Evolutionary conservation across 2,329 filamentous ascomycete species (phyloP), one percentile per base, ranked within the genome.

Genomic region (Nannizziopsis barbatae): DNA sequence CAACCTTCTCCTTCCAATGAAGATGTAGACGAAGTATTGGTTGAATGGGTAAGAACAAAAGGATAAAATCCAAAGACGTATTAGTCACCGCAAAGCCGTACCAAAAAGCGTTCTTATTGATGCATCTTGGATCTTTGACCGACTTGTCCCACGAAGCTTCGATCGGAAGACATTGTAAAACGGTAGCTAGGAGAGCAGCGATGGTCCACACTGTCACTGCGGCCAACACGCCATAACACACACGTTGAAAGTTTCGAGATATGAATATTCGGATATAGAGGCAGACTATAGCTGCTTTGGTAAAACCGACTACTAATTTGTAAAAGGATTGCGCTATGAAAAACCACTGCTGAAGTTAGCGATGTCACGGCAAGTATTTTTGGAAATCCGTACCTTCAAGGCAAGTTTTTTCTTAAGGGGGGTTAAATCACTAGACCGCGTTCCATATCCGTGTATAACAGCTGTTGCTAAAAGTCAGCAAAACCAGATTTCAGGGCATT

Each of bases 231-330:
- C 61, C 49, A 49, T 66, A 67, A 50, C 69, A 74, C 31, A 65
- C 59, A 2, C 65, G 62, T 60, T 66, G 70, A 40, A 76, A 76
- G 59, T 65, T 69, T 35, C 43, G 20, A 12, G 50, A 62, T 17
- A 71, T 62, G 50, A 77, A 78, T 41, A 77, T 74, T 22, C 73
- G 71, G 18, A 75, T 71, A 54, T 77, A 78, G 14, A 78, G 66
- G 2, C 75, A 61, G 5, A 77, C 59, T 45, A 76, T 73, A 2
- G 74, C 75, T 1, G 68, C 60, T 54, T 78, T 77, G 2, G 72
- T 75, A 20, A 75, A 61, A 55, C 73, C 75, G 50, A 77, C 71
- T 39, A 71, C 71, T 51, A 75, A 58, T 54, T 77, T 77, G 61
- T 77, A 77, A 49, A 73, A 71, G 42, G 73, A 68, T 53, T 77